These are phyloP conservation scores for Spirogloea muscicola DNA, from an alignment of 139 green algal species.

Conservation along the genomic window DNA sequence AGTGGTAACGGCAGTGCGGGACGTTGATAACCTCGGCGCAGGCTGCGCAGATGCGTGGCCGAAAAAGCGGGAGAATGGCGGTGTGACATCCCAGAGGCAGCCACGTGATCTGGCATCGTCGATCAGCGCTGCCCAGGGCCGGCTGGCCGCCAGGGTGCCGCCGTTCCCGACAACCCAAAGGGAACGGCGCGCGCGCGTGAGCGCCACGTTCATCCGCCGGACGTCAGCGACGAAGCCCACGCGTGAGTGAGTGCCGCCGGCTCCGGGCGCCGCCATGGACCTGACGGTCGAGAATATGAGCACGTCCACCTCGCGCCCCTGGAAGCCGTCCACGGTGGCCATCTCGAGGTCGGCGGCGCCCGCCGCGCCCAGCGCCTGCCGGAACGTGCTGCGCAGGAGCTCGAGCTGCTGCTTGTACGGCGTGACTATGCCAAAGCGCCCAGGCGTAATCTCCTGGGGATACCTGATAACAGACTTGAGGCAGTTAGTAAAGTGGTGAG, in stretches of 20 bases:
- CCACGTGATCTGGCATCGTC: conserved; percentile 13
- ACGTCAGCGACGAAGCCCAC: conserved; percentile 50
- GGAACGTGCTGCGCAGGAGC: conserved; percentile 62
- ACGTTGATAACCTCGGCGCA: too few species aligned
- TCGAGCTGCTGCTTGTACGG: conserved; percentile 76
- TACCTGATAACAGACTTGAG: too few species aligned
- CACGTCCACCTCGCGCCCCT: conserved; percentile 69
- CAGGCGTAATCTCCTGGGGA: conserved; percentile 9
- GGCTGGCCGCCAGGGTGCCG: conserved; percentile 6
- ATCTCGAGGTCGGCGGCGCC: conserved; percentile 59
- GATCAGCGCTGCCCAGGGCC: conserved; percentile 33
- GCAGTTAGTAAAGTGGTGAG: too few species aligned
- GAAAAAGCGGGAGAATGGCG: too few species aligned
- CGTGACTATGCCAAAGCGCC: conserved; percentile 77
- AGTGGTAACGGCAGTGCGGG: too few species aligned
- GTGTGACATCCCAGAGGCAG: conserved; percentile 15
- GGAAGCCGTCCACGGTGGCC: conserved; percentile 88
- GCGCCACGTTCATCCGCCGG: conserved; percentile 50
- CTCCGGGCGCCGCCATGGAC: too few species aligned
- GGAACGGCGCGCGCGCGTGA: conserved; percentile 30
- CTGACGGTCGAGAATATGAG: conserved; percentile 88
- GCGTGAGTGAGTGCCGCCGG: too few species aligned
- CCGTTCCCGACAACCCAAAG: conserved; percentile 40
- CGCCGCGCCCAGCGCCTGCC: neutral
- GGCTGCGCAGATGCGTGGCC: too few species aligned